phyloP scores from a whole-genome alignment of 805 yeast species.

The Kurtzmaniella cleridarum region DNA sequence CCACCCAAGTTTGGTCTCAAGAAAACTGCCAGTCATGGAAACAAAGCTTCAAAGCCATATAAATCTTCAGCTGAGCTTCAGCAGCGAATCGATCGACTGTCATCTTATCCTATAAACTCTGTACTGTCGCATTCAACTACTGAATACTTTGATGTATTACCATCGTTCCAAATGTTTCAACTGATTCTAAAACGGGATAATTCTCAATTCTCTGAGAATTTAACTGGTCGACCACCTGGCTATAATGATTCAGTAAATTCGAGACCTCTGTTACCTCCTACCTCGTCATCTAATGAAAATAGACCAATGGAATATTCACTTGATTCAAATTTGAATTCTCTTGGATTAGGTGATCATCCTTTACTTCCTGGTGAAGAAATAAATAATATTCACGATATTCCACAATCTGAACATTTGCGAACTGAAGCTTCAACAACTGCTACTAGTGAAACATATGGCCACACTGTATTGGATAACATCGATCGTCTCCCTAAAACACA shows the following conservation, averaged over 20 bases:
- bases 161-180: conserved; percentile 66
- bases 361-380: background rate
- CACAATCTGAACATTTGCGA: conserved; percentile 1
- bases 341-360: too few relatives aligned
- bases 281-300: conserved; percentile 10
- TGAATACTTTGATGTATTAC: conserved; percentile 51
- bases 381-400: too few relatives aligned
- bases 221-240: conserved; percentile 27
- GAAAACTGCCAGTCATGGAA: background rate
- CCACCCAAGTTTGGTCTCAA: background rate
- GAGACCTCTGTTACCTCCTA: conserved; percentile 23
- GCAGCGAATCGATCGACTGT: conserved; percentile 25
- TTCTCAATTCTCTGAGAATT: conserved; percentile 31
- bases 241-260: conserved; percentile 29
- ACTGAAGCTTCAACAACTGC: conserved; percentile 5
- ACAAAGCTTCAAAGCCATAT: conserved; percentile 17
- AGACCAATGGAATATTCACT: background rate
- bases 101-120: conserved; percentile 13
- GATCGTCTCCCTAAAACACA: conserved; percentile 42
- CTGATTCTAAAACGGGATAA: conserved; percentile 41
- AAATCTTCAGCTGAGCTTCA: conserved; percentile 31
- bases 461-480: conserved; percentile 46
- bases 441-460: conserved; percentile 27
- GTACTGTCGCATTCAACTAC: conserved; percentile 26
- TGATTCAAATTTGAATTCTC: too few relatives aligned